Conservation (phyloP, 1,284 basidiomycete species). For the Prillingera fragicola region DNA sequence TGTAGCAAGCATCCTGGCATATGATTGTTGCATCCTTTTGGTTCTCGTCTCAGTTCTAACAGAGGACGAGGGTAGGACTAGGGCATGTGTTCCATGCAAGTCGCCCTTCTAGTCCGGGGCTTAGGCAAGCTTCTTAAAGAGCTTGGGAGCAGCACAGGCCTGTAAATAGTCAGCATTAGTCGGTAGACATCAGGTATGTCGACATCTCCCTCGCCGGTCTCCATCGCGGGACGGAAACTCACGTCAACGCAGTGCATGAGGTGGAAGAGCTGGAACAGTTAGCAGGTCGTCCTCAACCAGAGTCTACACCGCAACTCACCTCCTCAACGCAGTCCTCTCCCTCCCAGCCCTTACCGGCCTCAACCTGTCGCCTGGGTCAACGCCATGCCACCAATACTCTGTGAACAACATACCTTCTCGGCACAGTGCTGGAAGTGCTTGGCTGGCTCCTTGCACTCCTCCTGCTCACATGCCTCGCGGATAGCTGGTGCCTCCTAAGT, state of each 20-base stretch:
- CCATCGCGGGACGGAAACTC: no score
- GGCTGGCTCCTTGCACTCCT: slow-evolving; percentile 63
- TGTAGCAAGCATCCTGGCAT: slow-evolving; percentile 1
- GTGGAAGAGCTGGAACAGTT: slow-evolving; percentile 39
- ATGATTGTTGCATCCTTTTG: slow-evolving; percentile 19
- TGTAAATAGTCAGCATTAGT: slow-evolving; percentile 36
- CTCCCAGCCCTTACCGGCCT: slow-evolving; percentile 72
- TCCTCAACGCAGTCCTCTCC: slow-evolving; percentile 89
- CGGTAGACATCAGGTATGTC: slow-evolving; percentile 2
- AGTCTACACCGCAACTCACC: slow-evolving; percentile 47
- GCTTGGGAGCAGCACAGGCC: slow-evolving; percentile 72
- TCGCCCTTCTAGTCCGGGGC: slow-evolving; percentile 9
- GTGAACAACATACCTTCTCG: slow-evolving; percentile 59
- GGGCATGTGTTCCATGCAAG: slow-evolving; percentile 1
- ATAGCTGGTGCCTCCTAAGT: slow-evolving; percentile 61
- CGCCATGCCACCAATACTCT: not conserved
- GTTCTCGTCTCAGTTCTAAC: slow-evolving; percentile 9
- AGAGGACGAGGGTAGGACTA: slow-evolving; percentile 3
- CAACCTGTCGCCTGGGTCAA: slow-evolving; percentile 24
- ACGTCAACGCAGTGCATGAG: slow-evolving; percentile 83
- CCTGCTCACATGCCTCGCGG: slow-evolving; percentile 67
- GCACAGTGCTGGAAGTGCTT: slow-evolving; percentile 88
- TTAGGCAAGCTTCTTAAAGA: slow-evolving; percentile 59
- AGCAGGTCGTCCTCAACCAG: not conserved
- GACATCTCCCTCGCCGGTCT: no score